Evolutionary conservation across 345 rosid species (phyloP).

Genomic region (Rhodamnia argentea): DNA sequence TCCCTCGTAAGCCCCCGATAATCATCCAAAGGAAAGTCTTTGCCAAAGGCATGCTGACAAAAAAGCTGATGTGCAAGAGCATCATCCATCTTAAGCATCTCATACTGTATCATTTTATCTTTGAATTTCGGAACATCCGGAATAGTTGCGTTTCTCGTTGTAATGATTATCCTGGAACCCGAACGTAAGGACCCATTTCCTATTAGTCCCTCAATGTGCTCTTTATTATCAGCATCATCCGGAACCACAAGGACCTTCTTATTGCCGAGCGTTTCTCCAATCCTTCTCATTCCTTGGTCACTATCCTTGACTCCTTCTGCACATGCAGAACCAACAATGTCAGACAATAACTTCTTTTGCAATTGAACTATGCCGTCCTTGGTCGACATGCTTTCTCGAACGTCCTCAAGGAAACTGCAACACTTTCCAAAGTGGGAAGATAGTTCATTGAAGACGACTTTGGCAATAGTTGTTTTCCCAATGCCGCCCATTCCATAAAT

Average conservation of each 20-base stretch:
- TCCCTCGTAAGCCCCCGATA: not conserved
- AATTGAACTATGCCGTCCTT: not conserved
- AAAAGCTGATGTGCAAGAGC: not conserved
- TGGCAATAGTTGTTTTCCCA: not conserved
- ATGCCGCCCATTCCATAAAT: not conserved
- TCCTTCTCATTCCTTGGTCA: not conserved
- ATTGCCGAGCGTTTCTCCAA: not conserved
- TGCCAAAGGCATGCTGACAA: not conserved
- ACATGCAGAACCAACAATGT: not conserved
- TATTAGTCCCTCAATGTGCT: not conserved
- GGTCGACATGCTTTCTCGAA: not conserved
- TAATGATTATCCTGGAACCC: not conserved
- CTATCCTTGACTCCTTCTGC: not conserved
- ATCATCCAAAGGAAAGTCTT: not conserved
- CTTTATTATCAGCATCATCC: not conserved
- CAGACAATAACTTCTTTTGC: not conserved
- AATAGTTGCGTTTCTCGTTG: not conserved
- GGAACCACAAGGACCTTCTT: not conserved
- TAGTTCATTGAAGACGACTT: not conserved
- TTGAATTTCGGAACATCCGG: too few relatives aligned
- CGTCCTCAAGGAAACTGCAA: not conserved
- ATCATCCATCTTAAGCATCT: too few relatives aligned
- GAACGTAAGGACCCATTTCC: not conserved
- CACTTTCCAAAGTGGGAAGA: not conserved
- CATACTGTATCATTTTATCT: too few relatives aligned